A percentile compares a stretch with the other conserved stretches of the same genome.
Evolutionary conservation across 2,329 filamentous ascomycete genomes (phyloP).

Genomic region (Penicillium sp.): DNA sequence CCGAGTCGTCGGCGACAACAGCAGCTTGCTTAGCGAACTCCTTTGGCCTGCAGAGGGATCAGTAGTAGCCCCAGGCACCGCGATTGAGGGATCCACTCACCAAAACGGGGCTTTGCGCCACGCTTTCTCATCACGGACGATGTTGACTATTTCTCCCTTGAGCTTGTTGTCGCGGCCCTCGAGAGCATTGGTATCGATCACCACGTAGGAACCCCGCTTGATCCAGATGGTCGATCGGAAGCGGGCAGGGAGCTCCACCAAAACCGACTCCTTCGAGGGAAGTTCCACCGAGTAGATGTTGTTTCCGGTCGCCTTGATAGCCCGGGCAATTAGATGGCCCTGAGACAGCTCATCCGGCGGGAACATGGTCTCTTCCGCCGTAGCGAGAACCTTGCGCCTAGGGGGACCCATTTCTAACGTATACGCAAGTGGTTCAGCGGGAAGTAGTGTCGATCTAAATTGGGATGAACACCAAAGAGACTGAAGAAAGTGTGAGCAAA

Average conservation of each 20-base stretch:
- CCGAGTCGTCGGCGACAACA: slow-evolving; percentile 59
- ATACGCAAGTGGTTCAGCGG: too few species aligned
- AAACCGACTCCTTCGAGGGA: slow-evolving; percentile 55
- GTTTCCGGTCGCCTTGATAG: slow-evolving; percentile 77
- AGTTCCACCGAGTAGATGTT: slow-evolving; percentile 74
- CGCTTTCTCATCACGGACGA: slow-evolving; percentile 79
- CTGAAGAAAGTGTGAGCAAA: too few species aligned
- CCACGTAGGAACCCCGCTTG: slow-evolving; percentile 78
- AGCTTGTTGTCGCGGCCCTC: slow-evolving; percentile 66
- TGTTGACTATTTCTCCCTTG: slow-evolving; percentile 80
- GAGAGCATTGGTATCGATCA: slow-evolving; percentile 62
- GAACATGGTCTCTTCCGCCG: slow-evolving; percentile 61
- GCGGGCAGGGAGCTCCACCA: slow-evolving; percentile 74
- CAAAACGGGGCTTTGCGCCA: slow-evolving; percentile 89
- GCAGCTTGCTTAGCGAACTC: slow-evolving; percentile 59
- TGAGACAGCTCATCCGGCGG: slow-evolving; percentile 48
- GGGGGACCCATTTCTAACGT: slow-evolving; percentile 63
- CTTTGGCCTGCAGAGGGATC: slow-evolving; percentile 57
- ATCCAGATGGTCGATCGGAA: slow-evolving; percentile 94
- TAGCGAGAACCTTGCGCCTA: slow-evolving; percentile 68
- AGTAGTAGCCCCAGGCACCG: too few species aligned
- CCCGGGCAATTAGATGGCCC: slow-evolving; percentile 61
- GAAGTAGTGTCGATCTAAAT: too few species aligned
- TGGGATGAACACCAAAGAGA: background rate
- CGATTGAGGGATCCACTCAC: slow-evolving; percentile 42